These are phyloP conservation scores for Musa itinerans DNA, from an alignment of 176 grass and related monocot species.

Conservation along the genomic window DNA sequence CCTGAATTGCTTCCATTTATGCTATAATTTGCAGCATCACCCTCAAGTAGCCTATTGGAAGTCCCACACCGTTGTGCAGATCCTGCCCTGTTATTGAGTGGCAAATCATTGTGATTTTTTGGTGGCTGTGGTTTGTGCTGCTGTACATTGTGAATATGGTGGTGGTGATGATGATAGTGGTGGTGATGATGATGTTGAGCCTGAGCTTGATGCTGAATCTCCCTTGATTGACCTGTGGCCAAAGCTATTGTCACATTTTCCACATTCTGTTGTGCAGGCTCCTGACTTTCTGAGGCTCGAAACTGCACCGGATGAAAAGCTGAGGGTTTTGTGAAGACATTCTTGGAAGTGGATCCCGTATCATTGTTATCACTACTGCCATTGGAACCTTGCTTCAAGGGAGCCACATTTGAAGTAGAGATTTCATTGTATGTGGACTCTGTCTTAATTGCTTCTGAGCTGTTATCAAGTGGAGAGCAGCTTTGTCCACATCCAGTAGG, in stretches of 20 bases:
- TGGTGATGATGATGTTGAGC: slow-evolving; percentile 42
- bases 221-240: slow-evolving; percentile 18
- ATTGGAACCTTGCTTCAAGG: slow-evolving; percentile 72
- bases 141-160: slow-evolving; percentile 18
- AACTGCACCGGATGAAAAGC: slow-evolving; percentile 66
- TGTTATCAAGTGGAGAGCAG: slow-evolving; percentile 54
- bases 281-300: slow-evolving; percentile 15
- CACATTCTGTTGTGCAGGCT: slow-evolving; percentile 29
- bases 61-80: slow-evolving; percentile 34
- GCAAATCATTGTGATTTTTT: slow-evolving; percentile 7
- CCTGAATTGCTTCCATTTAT: slow-evolving; percentile 56
- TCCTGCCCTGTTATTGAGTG: slow-evolving; percentile 23
- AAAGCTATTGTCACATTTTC: slow-evolving; percentile 23
- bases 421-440: slow-evolving; percentile 49
- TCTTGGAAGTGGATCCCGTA: slow-evolving; percentile 77
- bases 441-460: slow-evolving; percentile 56
- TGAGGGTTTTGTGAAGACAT: slow-evolving; percentile 45
- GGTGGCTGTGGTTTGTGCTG: slow-evolving; percentile 17
- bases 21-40: slow-evolving; percentile 59
- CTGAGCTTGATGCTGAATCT: slow-evolving; percentile 35
- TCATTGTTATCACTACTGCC: slow-evolving; percentile 69
- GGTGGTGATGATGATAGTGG: slow-evolving; percentile 40
- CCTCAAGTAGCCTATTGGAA: slow-evolving; percentile 41
- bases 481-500: slow-evolving; percentile 32
- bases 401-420: slow-evolving; percentile 44